A percentile compares a stretch with the other conserved stretches of the same genome.
These are phyloP conservation scores for Albatrellus sp. DNA, from an alignment of 1,284 basidiomycete species.

Conservation along the genomic window DNA sequence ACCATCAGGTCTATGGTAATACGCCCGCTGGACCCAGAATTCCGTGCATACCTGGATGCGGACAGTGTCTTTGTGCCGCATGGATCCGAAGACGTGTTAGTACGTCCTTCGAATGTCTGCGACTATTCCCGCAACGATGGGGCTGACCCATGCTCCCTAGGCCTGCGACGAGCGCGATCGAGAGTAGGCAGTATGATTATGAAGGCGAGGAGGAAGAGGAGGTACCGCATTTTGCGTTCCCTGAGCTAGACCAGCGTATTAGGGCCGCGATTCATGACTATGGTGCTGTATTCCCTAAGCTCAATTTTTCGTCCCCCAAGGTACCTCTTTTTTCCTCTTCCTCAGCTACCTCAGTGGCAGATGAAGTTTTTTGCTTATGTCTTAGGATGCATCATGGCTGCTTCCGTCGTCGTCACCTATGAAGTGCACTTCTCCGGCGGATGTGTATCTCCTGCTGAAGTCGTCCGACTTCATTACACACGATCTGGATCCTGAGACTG, in stretches of 20 bases:
- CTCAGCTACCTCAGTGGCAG: neutral
- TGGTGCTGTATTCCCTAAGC: slow-evolving; percentile 86
- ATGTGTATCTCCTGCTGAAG: slow-evolving; percentile 90
- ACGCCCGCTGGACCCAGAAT: slow-evolving; percentile 52
- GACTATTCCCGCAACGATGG: slow-evolving; percentile 11
- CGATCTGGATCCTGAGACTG: slow-evolving; percentile 50
- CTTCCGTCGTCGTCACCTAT: slow-evolving; percentile 78
- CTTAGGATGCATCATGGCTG: slow-evolving; percentile 86
- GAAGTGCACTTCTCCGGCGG: slow-evolving; percentile 77
- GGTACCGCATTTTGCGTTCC: slow-evolving; percentile 43
- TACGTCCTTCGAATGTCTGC: slow-evolving; percentile 14
- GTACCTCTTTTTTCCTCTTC: slow-evolving; percentile 25
- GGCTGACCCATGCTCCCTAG: slow-evolving; percentile 22
- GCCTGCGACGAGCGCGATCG: slow-evolving; percentile 39
- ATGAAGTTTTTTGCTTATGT: neutral
- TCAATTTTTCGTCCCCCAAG: slow-evolving; percentile 87
- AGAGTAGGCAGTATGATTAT: slow-evolving; percentile 24
- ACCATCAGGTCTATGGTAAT: slow-evolving; percentile 76
- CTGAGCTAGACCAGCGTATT: slow-evolving; percentile 69
- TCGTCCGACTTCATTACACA: slow-evolving; percentile 85
- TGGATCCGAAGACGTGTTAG: slow-evolving; percentile 67
- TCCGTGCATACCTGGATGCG: slow-evolving; percentile 63
- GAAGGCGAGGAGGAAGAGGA: slow-evolving; percentile 22
- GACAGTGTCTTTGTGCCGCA: slow-evolving; percentile 77
- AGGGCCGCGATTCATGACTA: slow-evolving; percentile 57